Conservation (phyloP, 495 filamentous ascomycete species). For the Penicillium herquei region DNA sequence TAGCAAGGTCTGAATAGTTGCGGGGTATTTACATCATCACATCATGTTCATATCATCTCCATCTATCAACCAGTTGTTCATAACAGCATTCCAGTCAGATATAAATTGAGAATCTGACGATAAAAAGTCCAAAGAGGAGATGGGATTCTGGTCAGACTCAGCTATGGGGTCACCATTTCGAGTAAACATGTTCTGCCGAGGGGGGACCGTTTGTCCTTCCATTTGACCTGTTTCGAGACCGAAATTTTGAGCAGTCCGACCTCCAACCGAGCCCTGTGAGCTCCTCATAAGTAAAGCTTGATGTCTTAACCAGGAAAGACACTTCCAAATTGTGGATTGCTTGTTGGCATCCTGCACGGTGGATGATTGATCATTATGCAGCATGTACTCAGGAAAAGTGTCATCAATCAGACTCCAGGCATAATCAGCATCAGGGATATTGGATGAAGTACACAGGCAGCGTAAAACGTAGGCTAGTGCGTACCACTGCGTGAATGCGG, state of each 20-base stretch:
- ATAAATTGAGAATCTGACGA: not conserved
- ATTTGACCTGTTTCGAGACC: not conserved
- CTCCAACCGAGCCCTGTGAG: not conserved
- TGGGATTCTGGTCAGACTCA: not conserved
- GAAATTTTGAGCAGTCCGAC: not conserved
- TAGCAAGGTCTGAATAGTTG: not conserved
- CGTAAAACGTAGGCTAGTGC: constrained; percentile 52
- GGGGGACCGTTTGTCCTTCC: not conserved
- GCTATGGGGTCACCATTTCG: not conserved
- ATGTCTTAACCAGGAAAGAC: constrained; percentile 12
- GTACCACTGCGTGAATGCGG: constrained; percentile 57
- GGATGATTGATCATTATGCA: not conserved
- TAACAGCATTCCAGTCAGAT: constrained; percentile 1
- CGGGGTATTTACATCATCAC: not conserved
- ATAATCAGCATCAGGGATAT: constrained; percentile 42
- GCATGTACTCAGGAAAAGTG: constrained; percentile 19
- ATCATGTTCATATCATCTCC: not conserved
- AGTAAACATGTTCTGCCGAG: not conserved
- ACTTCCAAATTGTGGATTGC: constrained; percentile 17
- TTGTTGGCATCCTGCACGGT: constrained; percentile 10
- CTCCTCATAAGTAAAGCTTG: constrained; percentile 10
- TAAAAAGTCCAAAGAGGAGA: not conserved
- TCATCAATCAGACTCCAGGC: constrained; percentile 50
- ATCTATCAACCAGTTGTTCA: not conserved
- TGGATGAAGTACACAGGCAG: constrained; percentile 40